A percentile compares a stretch with the other conserved stretches of the same genome.
phyloP scores from a whole-genome alignment of 345 rosid species.

The Ceriops tagal region DNA sequence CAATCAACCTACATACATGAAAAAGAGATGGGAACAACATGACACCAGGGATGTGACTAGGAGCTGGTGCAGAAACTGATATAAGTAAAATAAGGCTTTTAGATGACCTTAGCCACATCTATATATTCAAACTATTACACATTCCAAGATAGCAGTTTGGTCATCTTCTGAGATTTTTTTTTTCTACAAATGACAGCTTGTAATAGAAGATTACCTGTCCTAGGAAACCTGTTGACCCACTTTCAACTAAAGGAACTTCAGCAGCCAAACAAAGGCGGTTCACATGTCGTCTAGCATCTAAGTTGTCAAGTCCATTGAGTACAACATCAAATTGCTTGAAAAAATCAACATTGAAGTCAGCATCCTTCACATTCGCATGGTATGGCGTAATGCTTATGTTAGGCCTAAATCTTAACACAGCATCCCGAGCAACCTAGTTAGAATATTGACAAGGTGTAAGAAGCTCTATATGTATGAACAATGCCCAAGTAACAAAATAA shows the following conservation, averaged over 20 bases:
- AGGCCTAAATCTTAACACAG: constrained; percentile 91
- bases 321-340: constrained; percentile 93
- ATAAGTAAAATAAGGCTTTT: constrained; percentile 6
- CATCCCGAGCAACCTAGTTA: constrained; percentile 92
- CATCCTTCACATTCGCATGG: constrained; percentile 88
- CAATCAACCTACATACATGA: background rate
- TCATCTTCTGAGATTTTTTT: no score
- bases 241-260: constrained; percentile 92
- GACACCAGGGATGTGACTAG: background rate
- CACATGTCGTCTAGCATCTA: constrained; percentile 95
- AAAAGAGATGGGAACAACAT: background rate
- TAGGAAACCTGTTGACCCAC: constrained; percentile 97
- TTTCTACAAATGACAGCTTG: background rate
- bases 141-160: background rate
- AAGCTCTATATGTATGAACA: background rate
- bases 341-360: constrained; percentile 78
- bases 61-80: background rate
- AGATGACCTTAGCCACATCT: background rate
- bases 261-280: constrained; percentile 99
- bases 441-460: constrained; percentile 5
- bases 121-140: background rate
- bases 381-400: constrained; percentile 70
- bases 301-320: constrained; percentile 93
- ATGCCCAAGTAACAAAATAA: background rate
- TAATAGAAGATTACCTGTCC: constrained; percentile 71